Evolutionary conservation across 2,329 filamentous ascomycete species (phyloP), one percentile per base, ranked within the genome.

Genomic region (Pseudogymnoascus sp.): DNA sequence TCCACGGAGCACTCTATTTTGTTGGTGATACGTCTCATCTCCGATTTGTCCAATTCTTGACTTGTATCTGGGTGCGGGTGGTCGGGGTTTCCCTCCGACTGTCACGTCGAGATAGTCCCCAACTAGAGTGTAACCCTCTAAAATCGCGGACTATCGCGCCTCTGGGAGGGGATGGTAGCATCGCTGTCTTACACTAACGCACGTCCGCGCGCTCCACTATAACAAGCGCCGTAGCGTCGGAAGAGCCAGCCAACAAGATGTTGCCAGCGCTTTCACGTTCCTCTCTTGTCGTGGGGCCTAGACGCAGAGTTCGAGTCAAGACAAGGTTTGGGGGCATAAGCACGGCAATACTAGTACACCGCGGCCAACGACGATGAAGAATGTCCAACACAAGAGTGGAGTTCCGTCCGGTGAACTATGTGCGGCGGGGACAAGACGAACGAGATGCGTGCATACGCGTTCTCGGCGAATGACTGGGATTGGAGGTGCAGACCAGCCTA

Each of bases 291-390:
- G 49, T 55, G 49, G 49, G 49, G 49, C 33, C 49, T 33, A 55
- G 33, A 55, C 25, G 49, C 25, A 33, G 49, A 33, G 28, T 55
- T 55, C 49, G 25, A 55, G 49, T 55, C 25, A 5, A 33, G n/a
- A 55, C 49, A 55, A 55, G 49, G 49, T 55, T 55, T 55, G 25
- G 49, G 49, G 49, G 49, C 49, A 55, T 55, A 55, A 55, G n/a
- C 49, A 55, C 49, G 5, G 28, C 8, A 16, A 55, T 55, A 18
- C 49, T 4, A 16, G 49, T 18, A 33, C n/a, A 55, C 49, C 49
- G 49, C 49, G 25, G 8, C 49, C 49, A 55, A 55, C 49, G 33
- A 6, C 5, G 49, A 5, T 55, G 49, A 55, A 55, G 49, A 55
- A 18, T 12, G 18, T 6, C 45, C 49, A 55, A 55, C 23, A 33